Base-by-base conservation (phyloP, 495 filamentous ascomycete species). In the Hypoxylon lienhwacheense region DNA sequence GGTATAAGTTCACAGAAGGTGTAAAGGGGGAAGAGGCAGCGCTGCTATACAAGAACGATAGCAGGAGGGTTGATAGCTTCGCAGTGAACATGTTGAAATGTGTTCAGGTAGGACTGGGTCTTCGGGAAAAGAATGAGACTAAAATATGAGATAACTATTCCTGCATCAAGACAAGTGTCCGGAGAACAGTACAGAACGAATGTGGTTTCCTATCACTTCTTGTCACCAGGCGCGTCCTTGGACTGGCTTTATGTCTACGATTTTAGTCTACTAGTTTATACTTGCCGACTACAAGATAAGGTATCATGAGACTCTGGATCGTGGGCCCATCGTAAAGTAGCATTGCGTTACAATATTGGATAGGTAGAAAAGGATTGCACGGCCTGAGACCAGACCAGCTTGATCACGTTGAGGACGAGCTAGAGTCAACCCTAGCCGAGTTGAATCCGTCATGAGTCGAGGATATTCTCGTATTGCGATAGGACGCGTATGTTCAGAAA, bases 401-500 rank as follows among this genome's bases (percentile, higher is more conserved):
- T 26, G 45, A 36, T 33, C 49, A 26, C 34, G 12, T 33, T 43
- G 32, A 15, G 20, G 24, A 16, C 29, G 32, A 31, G 24, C 43
- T 8, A 16, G 11, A n/a, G 50, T 36, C 7, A 35, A 8, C 56
- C 55, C 45, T 44, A 17, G 25, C 26, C 14, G n/a, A 49, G 45
- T 34, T 50, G 45, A 50, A 24, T 15, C 12, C 10, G 4, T 12
- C 10, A 5, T 54, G 32, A 53, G 49, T 29, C 32, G 49, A 44
- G 43, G 24, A 49, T 22, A 16, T 19, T 43, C 34, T 60, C 56
- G 56, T 54, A 59, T 59, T 24, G 37, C 11, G 15, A 39, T 37
- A 1, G 50, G 54, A 60, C 56, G 56, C 56, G 56, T 60, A 28
- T n/a, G n/a, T n/a, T n/a, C n/a, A 43, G 36, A 17, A 44, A 17